Conservation (phyloP, 1,284 basidiomycete species). For the Sanghuangporus weigelae region DNA sequence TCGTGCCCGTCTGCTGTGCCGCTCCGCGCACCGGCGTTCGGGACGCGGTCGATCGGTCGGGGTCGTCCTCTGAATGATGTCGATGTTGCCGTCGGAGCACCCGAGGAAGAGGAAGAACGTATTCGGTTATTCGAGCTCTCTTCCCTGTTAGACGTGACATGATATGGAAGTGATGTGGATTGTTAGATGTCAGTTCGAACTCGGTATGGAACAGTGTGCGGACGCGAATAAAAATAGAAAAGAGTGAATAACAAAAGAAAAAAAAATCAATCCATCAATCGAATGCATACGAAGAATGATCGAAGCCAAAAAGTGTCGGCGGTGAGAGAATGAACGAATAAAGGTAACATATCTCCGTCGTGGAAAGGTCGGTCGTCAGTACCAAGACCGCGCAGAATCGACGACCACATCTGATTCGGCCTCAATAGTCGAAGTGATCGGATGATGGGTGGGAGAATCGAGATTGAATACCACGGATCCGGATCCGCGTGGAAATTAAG, state of each 20-base stretch:
- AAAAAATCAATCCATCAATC: not conserved
- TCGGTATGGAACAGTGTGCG: not conserved
- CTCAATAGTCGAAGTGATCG: no score
- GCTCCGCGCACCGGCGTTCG: conserved; percentile 57
- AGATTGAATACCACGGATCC: no score
- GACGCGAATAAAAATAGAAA: not conserved
- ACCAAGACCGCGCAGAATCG: not conserved
- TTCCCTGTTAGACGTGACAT: not conserved
- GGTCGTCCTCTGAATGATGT: conserved; percentile 39
- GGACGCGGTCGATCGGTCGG: conserved; percentile 64
- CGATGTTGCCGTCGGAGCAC: conserved; percentile 51
- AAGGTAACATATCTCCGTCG: not conserved
- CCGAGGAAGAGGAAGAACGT: conserved; percentile 30
- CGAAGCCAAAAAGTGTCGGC: not conserved
- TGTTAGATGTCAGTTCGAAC: not conserved
- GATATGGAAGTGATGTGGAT: not conserved
- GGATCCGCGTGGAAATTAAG: no score
- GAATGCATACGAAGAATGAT: not conserved
- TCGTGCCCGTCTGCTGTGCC: conserved; percentile 63
- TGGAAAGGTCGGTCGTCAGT: not conserved
- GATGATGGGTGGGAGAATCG: no score
- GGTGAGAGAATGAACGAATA: no score
- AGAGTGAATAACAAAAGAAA: not conserved
- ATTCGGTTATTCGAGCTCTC: conserved; percentile 14
- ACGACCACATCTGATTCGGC: not conserved